phyloP scores from a whole-genome alignment of 805 yeast genomes.

The Pichia sporocuriosa region DNA sequence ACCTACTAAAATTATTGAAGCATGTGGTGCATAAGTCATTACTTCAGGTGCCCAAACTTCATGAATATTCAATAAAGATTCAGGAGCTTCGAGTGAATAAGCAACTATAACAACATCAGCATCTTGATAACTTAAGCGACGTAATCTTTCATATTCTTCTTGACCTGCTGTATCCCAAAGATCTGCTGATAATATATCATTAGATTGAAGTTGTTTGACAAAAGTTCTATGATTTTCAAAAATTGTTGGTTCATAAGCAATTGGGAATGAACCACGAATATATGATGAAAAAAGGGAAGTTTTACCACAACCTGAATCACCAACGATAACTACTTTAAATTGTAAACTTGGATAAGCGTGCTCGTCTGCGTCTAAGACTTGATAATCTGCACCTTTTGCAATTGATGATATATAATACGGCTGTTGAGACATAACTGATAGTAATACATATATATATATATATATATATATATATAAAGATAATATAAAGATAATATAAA shows the following conservation, averaged over 20 bases:
- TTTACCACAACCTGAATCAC: conserved; percentile 99
- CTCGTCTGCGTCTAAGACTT: conserved; percentile 30
- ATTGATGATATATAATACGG: conserved; percentile 15
- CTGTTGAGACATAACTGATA: too few species aligned
- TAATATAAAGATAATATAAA: too few species aligned
- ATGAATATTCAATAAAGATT: conserved; percentile 62
- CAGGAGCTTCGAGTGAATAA: conserved; percentile 57
- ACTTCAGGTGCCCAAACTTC: conserved; percentile 90
- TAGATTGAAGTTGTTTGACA: conserved; percentile 86
- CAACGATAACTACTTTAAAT: conserved; percentile 71
- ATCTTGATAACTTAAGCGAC: conserved; percentile 84
- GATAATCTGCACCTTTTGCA: conserved; percentile 21
- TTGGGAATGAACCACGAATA: conserved; percentile 92
- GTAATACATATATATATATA: too few species aligned
- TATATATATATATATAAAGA: too few species aligned
- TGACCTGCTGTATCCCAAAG: conserved; percentile 97
- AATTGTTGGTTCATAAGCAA: conserved; percentile 96
- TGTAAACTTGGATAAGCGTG: conserved; percentile 21
- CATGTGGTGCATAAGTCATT: conserved; percentile 70
- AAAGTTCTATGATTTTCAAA: conserved; percentile 91
- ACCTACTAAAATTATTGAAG: conserved; percentile 77
- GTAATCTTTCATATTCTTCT: conserved; percentile 79
- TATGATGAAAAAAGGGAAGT: conserved; percentile 92
- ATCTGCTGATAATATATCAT: conserved; percentile 77
- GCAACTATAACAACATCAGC: conserved; percentile 71